phyloP scores from a whole-genome alignment of 108 stramenopile genomes.

The Cyclotella sp. region DNA sequence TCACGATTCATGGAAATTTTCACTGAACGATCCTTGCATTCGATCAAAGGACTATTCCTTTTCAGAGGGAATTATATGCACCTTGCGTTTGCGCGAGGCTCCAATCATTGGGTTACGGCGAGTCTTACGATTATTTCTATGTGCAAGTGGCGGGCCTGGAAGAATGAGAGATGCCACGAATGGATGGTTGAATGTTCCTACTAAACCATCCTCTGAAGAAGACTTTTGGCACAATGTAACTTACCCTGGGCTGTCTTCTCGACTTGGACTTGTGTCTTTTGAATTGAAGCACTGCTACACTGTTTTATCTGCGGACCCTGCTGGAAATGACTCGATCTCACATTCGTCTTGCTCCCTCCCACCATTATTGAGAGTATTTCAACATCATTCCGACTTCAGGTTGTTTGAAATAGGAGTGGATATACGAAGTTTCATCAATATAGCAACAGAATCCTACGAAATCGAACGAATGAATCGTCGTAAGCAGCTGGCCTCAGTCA shows the following conservation, averaged over 20 bases:
- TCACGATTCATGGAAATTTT: constrained; percentile 19
- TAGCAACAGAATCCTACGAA: constrained; percentile 29
- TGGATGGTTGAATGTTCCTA: constrained; percentile 73
- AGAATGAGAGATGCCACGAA: constrained; percentile 82
- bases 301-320: background rate
- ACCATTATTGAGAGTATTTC: constrained; percentile 24
- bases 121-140: constrained; percentile 66
- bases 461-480: constrained; percentile 34
- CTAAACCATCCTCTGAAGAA: constrained; percentile 27
- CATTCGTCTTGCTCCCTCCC: background rate
- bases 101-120: constrained; percentile 65
- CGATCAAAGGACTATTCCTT: background rate
- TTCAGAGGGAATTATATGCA: constrained; percentile 9
- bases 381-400: constrained; percentile 22
- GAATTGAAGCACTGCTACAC: constrained; percentile 34
- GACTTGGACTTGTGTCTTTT: constrained; percentile 63
- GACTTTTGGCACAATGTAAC: constrained; percentile 63
- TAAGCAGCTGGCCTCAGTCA: background rate
- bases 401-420: constrained; percentile 47
- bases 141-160: constrained; percentile 80
- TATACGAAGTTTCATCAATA: constrained; percentile 42
- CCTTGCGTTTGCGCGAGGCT: constrained; percentile 66
- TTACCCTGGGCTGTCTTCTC: constrained; percentile 71
- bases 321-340: background rate
- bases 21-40: background rate